Percentiles rank a stretch among this genome's conserved stretches.
These are phyloP conservation scores for Linnemannia hyalina DNA, from an alignment of 192 early-diverging fungal species.

Conservation along the genomic window DNA sequence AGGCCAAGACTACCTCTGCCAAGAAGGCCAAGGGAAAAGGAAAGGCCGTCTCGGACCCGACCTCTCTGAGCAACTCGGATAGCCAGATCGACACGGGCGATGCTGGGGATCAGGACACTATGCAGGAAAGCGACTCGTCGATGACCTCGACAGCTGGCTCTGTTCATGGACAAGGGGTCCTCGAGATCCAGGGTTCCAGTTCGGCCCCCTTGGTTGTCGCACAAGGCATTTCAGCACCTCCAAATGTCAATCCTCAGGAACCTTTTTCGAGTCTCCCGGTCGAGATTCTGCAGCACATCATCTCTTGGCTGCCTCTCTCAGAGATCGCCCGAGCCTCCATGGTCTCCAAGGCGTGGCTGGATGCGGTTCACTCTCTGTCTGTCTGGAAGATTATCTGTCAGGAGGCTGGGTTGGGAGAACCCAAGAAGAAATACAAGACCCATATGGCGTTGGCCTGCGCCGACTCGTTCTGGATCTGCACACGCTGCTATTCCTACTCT, in stretches of 20 bases:
- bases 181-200: background rate
- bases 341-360: constrained; percentile 22
- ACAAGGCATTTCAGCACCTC: background rate
- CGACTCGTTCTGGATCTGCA: constrained; percentile 18
- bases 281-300: constrained; percentile 27
- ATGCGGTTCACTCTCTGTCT: background rate
- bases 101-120: background rate
- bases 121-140: background rate
- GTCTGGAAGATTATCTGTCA: constrained; percentile 14
- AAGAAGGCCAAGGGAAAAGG: background rate
- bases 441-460: constrained; percentile 31
- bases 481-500: constrained; percentile 10
- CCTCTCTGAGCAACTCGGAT: background rate
- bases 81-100: background rate
- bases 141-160: background rate
- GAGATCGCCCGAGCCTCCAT: constrained; percentile 11
- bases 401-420: constrained; percentile 2
- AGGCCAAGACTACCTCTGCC: background rate
- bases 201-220: background rate
- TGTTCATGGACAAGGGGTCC: background rate
- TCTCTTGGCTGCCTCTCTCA: constrained; percentile 10
- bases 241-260: constrained; percentile 2
- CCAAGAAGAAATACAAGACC: constrained; percentile 11
- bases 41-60: background rate
- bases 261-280: constrained; percentile 22